Base-by-base conservation (phyloP, 2,329 filamentous ascomycete genomes). In the Fusarium beomiforme region DNA sequence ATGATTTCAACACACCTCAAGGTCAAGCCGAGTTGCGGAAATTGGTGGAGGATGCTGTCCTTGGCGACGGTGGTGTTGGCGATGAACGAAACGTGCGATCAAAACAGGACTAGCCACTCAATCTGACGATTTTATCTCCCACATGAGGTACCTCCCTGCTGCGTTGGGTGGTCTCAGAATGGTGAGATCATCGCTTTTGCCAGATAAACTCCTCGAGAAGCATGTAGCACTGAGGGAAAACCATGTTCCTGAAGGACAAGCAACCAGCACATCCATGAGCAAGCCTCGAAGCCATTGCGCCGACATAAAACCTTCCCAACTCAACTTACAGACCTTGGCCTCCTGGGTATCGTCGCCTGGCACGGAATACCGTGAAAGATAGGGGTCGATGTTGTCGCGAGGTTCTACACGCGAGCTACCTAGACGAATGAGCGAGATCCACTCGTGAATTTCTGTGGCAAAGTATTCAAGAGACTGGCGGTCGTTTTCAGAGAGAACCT, bases 1-100 rank as follows among this genome's bases (percentile, higher is more conserved):
- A 92, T 26, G 94, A 98, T 77, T 97, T 98, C 76, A 86, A 95
- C 75, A 92, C 90, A 8, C 90, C 93, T 58, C 89, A 92, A 65
- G 93, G 92, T 7, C 96, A 99, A 81, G 88, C 87, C 24, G 90
- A 95, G 78, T 82, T 99, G 76, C 88, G 94, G 66, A 87, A 89
- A 72, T 83, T 99, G 66, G 90, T 99, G 9, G 88, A 92, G 71
- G 94, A 98, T 76, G 94, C 93, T 5, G 84, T 99, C 21, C 82
- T 87, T 26, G 93, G 90, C 2, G 86, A 93, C 58, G 88, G 86
- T 26, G 88, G 86, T 29, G 80, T 90, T 6, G 87, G 88, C 23
- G 88, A 89, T 56, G 89, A 90, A 63, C 87, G 91, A 69, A 91
- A 88, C 67, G 89, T 92, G 46, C 89, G 91, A 70, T 81, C 86